phyloP scores from a whole-genome alignment of 371 early-diverging fungal species.

The Mortierella sp. region DNA sequence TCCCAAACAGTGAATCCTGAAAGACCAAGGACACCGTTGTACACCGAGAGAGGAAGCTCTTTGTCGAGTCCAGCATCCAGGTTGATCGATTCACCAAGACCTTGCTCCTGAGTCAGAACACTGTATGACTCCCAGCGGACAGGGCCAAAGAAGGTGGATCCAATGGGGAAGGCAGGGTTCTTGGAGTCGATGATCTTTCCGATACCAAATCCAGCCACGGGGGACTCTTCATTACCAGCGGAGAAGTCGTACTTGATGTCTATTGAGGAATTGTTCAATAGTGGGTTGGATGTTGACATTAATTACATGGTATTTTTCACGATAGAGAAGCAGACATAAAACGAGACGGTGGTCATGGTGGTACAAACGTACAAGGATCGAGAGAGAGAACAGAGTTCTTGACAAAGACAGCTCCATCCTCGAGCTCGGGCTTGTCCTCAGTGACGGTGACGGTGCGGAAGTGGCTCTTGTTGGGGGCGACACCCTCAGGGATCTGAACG shows the following conservation, averaged over 20 bases:
- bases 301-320: background rate
- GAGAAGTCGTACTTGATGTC: slow-evolving; percentile 41
- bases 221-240: slow-evolving; percentile 20
- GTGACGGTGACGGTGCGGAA: slow-evolving; percentile 32
- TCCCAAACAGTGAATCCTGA: slow-evolving; percentile 63
- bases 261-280: slow-evolving; percentile 18
- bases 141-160: slow-evolving; percentile 21
- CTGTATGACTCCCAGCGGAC: slow-evolving; percentile 40
- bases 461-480: slow-evolving; percentile 43
- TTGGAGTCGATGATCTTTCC: slow-evolving; percentile 43
- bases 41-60: slow-evolving; percentile 29
- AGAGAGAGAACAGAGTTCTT: slow-evolving; percentile 57
- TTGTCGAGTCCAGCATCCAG: slow-evolving; percentile 10
- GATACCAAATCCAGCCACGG: slow-evolving; percentile 37
- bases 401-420: slow-evolving; percentile 52
- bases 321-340: slow-evolving; percentile 6
- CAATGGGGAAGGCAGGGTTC: slow-evolving; percentile 31
- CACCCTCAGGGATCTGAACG: slow-evolving; percentile 49
- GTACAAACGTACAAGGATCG: slow-evolving; percentile 61
- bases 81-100: slow-evolving; percentile 12
- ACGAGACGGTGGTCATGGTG: background rate
- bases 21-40: slow-evolving; percentile 66
- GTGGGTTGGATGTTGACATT: background rate
- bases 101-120: slow-evolving; percentile 7
- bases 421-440: slow-evolving; percentile 38